A percentile compares a stretch with the other conserved stretches of the same genome.
phyloP scores from a whole-genome alignment of 176 grass and related monocot genomes.

The Coix lacrymajobi region DNA sequence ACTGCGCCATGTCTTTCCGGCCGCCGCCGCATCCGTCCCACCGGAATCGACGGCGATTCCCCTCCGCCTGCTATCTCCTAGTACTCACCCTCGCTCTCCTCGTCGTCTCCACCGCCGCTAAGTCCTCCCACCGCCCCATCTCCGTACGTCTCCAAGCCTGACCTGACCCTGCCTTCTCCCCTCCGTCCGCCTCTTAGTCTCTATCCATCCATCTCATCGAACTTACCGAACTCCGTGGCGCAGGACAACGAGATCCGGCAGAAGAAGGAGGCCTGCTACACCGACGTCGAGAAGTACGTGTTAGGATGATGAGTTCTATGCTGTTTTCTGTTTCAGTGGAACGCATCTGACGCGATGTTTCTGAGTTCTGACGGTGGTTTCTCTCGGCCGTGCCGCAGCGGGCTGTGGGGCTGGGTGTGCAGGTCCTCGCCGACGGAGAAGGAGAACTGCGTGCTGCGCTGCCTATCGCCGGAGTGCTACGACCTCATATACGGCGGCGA shows the following conservation, averaged over 20 bases:
- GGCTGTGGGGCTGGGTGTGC: conserved; percentile 84
- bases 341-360: neutral
- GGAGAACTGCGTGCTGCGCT: conserved; percentile 92
- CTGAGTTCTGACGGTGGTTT: neutral
- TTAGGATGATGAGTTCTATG: neutral
- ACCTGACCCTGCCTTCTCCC: neutral
- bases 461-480: conserved; percentile 82
- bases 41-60: neutral
- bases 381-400: conserved; percentile 37
- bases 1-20: conserved; percentile 28
- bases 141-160: conserved; percentile 32
- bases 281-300: conserved; percentile 81
- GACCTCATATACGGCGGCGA: conserved; percentile 82
- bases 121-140: conserved; percentile 65
- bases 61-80: conserved; percentile 15
- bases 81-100: conserved; percentile 33
- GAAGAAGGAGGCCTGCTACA: conserved; percentile 87
- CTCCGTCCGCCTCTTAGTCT: neutral
- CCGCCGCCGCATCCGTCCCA: conserved; percentile 7
- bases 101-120: conserved; percentile 38
- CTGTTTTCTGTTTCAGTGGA: neutral
- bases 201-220: neutral
- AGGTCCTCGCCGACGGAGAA: conserved; percentile 73
- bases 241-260: conserved; percentile 78
- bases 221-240: neutral